Percentiles rank a stretch among this genome's conserved stretches.
phyloP scores from a whole-genome alignment of 2,329 filamentous ascomycete species.

The Coniochaeta pulveracea region DNA sequence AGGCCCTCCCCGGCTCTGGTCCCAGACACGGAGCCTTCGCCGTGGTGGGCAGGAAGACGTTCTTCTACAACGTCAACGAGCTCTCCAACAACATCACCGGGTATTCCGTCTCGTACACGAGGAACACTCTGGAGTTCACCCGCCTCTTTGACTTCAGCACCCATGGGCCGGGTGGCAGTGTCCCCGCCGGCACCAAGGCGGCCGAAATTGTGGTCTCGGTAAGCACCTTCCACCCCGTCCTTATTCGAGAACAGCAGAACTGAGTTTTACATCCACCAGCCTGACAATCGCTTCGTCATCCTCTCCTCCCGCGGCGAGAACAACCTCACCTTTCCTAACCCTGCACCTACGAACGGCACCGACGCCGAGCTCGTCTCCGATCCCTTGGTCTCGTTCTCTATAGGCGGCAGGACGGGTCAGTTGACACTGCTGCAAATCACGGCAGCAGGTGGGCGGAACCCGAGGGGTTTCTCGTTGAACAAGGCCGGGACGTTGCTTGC shows the following conservation, averaged over 20 bases:
- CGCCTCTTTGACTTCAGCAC: constrained; percentile 35
- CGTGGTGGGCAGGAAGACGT: constrained; percentile 29
- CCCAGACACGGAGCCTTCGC: constrained; percentile 54
- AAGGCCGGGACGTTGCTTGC: constrained; percentile 51
- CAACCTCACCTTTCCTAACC: constrained; percentile 1
- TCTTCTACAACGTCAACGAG: constrained; percentile 50
- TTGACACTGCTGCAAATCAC: constrained; percentile 45
- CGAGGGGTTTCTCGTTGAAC: constrained; percentile 59
- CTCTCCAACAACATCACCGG: constrained; percentile 44
- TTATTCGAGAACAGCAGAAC: constrained; percentile 4
- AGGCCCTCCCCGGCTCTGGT: constrained; percentile 40
- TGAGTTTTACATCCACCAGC: constrained; percentile 21
- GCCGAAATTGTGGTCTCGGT: constrained; percentile 50
- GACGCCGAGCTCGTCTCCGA: constrained; percentile 47
- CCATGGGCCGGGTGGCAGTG: constrained; percentile 31
- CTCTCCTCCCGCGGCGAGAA: constrained; percentile 50
- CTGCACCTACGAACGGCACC: constrained; percentile 22
- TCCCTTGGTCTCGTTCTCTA: constrained; percentile 50
- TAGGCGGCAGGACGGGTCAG: constrained; percentile 39
- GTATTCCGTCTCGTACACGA: constrained; percentile 42
- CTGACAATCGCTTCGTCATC: constrained; percentile 50
- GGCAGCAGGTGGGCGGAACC: constrained; percentile 51
- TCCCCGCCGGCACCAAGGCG: constrained; percentile 30
- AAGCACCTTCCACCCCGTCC: constrained; percentile 18
- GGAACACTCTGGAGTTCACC: constrained; percentile 28